Evolutionary conservation across 345 rosid genomes (phyloP).

Genomic region (Populus deltoides): DNA sequence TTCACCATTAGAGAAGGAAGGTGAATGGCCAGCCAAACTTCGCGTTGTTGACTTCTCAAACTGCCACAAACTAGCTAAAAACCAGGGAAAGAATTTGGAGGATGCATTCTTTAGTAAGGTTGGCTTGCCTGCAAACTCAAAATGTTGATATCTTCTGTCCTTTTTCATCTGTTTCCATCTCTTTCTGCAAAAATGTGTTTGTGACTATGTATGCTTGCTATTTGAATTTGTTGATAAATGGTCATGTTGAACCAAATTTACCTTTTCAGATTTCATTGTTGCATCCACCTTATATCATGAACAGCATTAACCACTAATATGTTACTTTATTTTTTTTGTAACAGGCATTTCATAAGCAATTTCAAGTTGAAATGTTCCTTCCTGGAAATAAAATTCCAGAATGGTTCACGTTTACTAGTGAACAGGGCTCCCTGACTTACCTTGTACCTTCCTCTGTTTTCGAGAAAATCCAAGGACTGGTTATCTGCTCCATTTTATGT

Average conservation of each 20-base stretch:
- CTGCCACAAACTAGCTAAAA: slow-evolving; percentile 16
- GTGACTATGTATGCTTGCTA: background rate
- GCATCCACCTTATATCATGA: background rate
- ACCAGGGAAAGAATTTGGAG: background rate
- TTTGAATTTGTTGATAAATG: background rate
- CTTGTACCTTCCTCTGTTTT: background rate
- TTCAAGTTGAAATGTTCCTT: slow-evolving; percentile 13
- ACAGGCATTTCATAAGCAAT: slow-evolving; percentile 6
- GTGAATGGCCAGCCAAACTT: slow-evolving; percentile 3
- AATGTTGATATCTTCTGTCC: background rate
- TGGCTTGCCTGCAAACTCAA: background rate
- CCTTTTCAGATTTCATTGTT: background rate
- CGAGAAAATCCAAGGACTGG: background rate
- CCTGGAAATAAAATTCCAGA: slow-evolving; percentile 19
- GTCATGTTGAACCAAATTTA: background rate
- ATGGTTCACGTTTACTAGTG: slow-evolving; percentile 3
- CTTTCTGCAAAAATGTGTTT: background rate
- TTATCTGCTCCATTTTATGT: background rate
- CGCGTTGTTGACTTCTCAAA: slow-evolving; percentile 20
- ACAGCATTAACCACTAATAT: background rate
- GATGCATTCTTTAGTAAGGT: slow-evolving; percentile 8
- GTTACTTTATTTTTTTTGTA: background rate
- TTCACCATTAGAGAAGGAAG: slow-evolving; percentile 1
- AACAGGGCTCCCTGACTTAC: slow-evolving; percentile 4
- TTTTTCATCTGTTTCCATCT: background rate